Percentiles rank a stretch among this genome's conserved stretches.
Conservation (phyloP, 2,329 filamentous ascomycete species). For the Ophiostoma fasciatum region DNA sequence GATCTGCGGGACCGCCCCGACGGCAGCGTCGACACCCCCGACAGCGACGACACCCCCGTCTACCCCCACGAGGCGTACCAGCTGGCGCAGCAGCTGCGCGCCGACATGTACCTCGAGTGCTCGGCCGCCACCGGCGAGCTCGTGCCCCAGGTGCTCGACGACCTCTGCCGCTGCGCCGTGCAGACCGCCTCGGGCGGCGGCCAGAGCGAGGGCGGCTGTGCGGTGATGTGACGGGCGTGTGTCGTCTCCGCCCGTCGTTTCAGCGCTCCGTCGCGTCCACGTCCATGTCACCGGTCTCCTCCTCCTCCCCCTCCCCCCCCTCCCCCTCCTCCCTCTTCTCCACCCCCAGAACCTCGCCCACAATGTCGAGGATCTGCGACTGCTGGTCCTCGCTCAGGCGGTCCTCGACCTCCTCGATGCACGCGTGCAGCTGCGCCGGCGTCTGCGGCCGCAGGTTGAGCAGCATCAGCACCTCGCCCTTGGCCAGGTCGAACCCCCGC, state of each 20-base stretch:
- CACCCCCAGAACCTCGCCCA: constrained; percentile 41
- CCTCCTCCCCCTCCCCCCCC: constrained; percentile 13
- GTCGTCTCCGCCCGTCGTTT: neutral
- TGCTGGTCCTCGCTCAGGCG: constrained; percentile 46
- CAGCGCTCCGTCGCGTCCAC: neutral
- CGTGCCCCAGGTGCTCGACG: constrained; percentile 41
- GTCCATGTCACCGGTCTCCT: constrained; percentile 19
- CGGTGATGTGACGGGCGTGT: constrained; percentile 23
- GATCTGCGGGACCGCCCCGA: constrained; percentile 44
- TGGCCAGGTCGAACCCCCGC: constrained; percentile 44
- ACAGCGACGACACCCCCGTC: constrained; percentile 44
- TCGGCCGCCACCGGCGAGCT: constrained; percentile 46
- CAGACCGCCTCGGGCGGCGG: constrained; percentile 31
- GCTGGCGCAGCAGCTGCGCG: constrained; percentile 41
- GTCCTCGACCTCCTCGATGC: constrained; percentile 49
- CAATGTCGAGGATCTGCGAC: constrained; percentile 38
- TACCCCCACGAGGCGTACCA: constrained; percentile 46
- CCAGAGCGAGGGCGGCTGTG: constrained; percentile 40
- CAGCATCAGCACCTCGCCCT: constrained; percentile 55
- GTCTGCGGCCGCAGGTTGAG: constrained; percentile 48
- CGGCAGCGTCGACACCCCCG: constrained; percentile 42
- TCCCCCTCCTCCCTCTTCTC: constrained; percentile 21
- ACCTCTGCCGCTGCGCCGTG: constrained; percentile 42
- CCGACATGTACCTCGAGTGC: constrained; percentile 50
- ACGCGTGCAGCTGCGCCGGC: constrained; percentile 41